phyloP scores from a whole-genome alignment of 441 rosid genomes.

The Hura crepitans region DNA sequence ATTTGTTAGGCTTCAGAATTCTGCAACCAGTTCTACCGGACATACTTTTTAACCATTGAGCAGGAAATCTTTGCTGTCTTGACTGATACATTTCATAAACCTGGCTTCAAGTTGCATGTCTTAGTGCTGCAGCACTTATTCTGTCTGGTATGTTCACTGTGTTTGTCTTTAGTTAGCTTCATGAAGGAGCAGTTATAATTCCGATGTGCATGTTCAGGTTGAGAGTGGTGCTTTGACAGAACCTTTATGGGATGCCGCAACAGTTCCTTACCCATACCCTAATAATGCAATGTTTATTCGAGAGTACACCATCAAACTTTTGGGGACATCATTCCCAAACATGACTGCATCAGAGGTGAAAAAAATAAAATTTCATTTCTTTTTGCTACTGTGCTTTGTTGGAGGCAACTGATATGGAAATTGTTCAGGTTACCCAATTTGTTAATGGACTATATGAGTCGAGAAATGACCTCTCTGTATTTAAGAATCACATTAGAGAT shows the following conservation, averaged over 20 bases:
- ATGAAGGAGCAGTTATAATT: not conserved
- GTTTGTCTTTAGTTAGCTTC: not conserved
- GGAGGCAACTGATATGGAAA: slow-evolving; percentile 22
- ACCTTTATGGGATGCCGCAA: slow-evolving; percentile 87
- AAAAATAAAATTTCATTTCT: not conserved
- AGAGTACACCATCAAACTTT: slow-evolving; percentile 87
- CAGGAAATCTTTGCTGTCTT: slow-evolving; percentile 97
- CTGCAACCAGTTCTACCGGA: slow-evolving; percentile 74
- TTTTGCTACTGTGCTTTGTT: slow-evolving; percentile 6
- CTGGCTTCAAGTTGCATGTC: slow-evolving; percentile 98
- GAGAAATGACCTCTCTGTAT: slow-evolving; percentile 66
- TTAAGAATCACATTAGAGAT: slow-evolving; percentile 88
- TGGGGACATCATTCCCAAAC: slow-evolving; percentile 96
- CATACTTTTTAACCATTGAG: slow-evolving; percentile 79
- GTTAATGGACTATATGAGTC: slow-evolving; percentile 85
- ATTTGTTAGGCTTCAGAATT: slow-evolving; percentile 68
- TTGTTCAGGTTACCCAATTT: slow-evolving; percentile 75
- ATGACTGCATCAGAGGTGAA: slow-evolving; percentile 87
- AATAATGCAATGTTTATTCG: slow-evolving; percentile 75
- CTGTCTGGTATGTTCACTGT: slow-evolving; percentile 56
- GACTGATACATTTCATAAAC: slow-evolving; percentile 96
- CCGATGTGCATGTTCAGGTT: slow-evolving; percentile 43
- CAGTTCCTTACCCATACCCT: slow-evolving; percentile 67
- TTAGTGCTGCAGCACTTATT: slow-evolving; percentile 82
- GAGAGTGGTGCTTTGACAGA: slow-evolving; percentile 80